Conservation (phyloP, 495 filamentous ascomycete genomes). For the Xylaria longipes region DNA sequence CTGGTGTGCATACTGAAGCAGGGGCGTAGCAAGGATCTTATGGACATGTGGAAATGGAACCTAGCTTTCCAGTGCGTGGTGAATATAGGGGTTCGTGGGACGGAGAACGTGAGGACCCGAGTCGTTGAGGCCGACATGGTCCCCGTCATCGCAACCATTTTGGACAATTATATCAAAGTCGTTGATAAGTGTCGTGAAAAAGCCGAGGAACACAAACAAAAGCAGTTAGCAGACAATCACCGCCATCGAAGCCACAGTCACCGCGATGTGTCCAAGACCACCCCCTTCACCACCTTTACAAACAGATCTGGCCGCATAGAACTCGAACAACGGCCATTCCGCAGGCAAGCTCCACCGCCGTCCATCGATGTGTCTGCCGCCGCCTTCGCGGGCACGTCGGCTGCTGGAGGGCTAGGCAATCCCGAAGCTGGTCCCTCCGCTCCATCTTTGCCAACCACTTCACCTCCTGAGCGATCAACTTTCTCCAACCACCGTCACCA, state of each 20-base stretch:
- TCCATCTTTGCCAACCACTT: conserved; percentile 71
- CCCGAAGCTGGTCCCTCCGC: conserved; percentile 66
- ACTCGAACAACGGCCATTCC: conserved; percentile 53
- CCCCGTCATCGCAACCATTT: conserved; percentile 97
- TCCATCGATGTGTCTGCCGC: conserved; percentile 54
- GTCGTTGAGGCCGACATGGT: conserved; percentile 99
- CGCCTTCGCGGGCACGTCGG: conserved; percentile 53
- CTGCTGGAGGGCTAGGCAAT: conserved; percentile 44
- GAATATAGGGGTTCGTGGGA: conserved; percentile 96
- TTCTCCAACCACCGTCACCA: conserved; percentile 60
- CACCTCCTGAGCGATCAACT: conserved; percentile 75
- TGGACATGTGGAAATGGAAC: conserved; percentile 99
- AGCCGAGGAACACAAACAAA: conserved; percentile 70
- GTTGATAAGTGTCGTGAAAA: conserved; percentile 88
- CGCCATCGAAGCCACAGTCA: conserved; percentile 52
- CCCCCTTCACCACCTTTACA: conserved; percentile 55
- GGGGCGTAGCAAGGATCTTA: conserved; percentile 93
- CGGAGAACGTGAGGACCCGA: conserved; percentile 88
- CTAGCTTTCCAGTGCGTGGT: conserved; percentile 98
- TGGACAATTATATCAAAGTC: conserved; percentile 97
- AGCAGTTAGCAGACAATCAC: conserved; percentile 47
- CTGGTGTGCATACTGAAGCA: conserved; percentile 97
- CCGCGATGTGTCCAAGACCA: conserved; percentile 52
- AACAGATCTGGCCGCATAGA: conserved; percentile 55
- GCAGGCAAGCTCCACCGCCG: conserved; percentile 53